Evolutionary conservation across 495 filamentous ascomycete species (phyloP), one percentile per base, ranked within the genome.

Genomic region (Hypomontagnella monticulosa): DNA sequence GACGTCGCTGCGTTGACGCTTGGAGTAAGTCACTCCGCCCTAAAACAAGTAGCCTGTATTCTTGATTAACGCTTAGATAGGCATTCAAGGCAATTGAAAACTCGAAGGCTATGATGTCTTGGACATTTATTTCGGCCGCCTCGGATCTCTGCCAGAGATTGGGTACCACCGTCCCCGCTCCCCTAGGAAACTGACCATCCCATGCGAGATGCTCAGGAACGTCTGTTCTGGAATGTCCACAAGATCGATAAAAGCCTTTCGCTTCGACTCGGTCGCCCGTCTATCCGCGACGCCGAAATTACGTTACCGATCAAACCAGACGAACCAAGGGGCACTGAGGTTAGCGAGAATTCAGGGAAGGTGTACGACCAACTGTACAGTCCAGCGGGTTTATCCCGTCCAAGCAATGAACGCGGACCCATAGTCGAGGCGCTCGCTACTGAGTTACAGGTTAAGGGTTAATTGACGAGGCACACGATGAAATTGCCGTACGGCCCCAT

Each of bases 281-380:
- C 50, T 41, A 41, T 53, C 18, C 50, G 50, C 4, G 50, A 53
- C 30, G 11, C 36, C 12, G 50, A 53, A 20, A 53, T 53, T n/a
- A 53, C 50, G 11, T 32, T 53, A 19, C 34, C 34, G 8, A 10
- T 15, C 30, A 16, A 53, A 9, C 36, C 36, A 23, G 40, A 53
- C 12, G 50, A 53, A 19, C 36, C 19, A 30, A 34, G 50, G n/a
- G 1, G 2, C 2, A 53, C 50, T n/a, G 30, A n/a, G 20, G 16
- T 16, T 53, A 8, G 50, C 50, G 37, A 36, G 50, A 41, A 41
- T 53, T 4, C 50, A 53, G n/a, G 50, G 11, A 53, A 41, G 20
- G 50, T 41, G 4, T 53, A 53, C n/a, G 50, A 53, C n/a, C 18
- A 53, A 23, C 50, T 53, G 27, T 53, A 53, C 10, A 53, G 50